Evolutionary conservation across 371 early-diverging fungal species (phyloP), one percentile per base, ranked within the genome.

Genomic region (Actinomortierella wolfii): DNA sequence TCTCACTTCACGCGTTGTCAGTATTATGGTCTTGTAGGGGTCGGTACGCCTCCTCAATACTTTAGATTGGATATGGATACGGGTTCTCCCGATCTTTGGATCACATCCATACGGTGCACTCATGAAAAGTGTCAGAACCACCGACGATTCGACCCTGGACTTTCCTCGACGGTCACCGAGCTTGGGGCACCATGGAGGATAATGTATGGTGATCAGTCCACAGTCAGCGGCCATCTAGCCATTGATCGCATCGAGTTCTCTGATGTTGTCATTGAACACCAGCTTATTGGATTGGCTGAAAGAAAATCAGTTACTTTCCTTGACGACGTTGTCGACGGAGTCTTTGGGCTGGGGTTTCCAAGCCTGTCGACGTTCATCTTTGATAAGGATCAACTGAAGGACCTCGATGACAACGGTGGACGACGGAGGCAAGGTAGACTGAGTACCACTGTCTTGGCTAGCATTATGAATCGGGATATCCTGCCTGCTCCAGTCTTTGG

Each of bases 11-110:
- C n/a, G n/a, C n/a, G 11, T 34, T 11, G 11, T 34, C 44, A 83
- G 82, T 84, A 84, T 41, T 68, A 81, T 49, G 85, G 85, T 4
- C 54, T 75, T n/a, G 70, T 82, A 6, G 76, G 76, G 1, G 78
- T 85, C 18, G 85, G 85, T 13, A 83, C 83, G 8, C 85, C 85
- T 4, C 82, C 85, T 14, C 83, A 85, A 26, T 53, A 52, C 21
- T 85, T 85, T 48, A 67, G 57, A 14, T 61, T 85, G 29, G 82
- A 82, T 47, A 83, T 85, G 69, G 85, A 85, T 56, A 85, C 85
- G 0, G 85, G 85, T 4, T 83, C 83, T 17, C 65, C 83, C 1
- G 82, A 85, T 61, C 79, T 83, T 2, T 85, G 85, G 85, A 58
- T 83, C 5, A 80, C 83, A 1, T 64, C 75, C 13, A 52, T 52